Evolutionary conservation across 192 early-diverging fungal species (phyloP).

Genomic region (Coemansia sp.): DNA sequence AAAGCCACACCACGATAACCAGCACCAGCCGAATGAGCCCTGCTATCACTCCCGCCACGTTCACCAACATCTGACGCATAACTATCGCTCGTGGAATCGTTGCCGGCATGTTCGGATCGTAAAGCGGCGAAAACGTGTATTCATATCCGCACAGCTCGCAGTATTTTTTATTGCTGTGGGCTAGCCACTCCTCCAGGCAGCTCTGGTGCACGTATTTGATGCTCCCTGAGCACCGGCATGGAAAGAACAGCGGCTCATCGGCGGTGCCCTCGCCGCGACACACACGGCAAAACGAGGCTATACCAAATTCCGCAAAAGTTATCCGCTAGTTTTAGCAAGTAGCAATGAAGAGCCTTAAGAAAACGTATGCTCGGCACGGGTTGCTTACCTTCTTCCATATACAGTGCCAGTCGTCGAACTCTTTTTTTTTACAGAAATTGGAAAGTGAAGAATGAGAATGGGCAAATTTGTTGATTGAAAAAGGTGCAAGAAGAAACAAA

Average conservation of each 20-base stretch:
- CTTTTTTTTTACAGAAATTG: neutral
- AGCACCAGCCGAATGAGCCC: slow-evolving; percentile 58
- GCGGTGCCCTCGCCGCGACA: slow-evolving; percentile 74
- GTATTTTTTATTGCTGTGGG: slow-evolving; percentile 69
- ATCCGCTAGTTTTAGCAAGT: neutral
- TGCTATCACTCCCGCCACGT: slow-evolving; percentile 49
- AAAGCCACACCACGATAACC: slow-evolving; percentile 74
- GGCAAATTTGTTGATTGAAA: neutral
- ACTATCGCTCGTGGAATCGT: slow-evolving; percentile 63
- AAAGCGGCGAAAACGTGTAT: slow-evolving; percentile 82
- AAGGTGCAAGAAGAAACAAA: neutral
- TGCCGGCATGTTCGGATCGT: slow-evolving; percentile 71
- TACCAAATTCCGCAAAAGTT: slow-evolving; percentile 4
- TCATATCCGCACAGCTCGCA: slow-evolving; percentile 91
- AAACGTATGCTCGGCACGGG: neutral
- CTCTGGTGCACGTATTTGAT: slow-evolving; percentile 95
- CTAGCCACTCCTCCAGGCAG: slow-evolving; percentile 82
- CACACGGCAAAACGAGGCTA: slow-evolving; percentile 77
- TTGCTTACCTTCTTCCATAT: slow-evolving; percentile 41
- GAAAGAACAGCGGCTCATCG: slow-evolving; percentile 85
- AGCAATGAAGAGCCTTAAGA: neutral
- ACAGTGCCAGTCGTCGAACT: neutral
- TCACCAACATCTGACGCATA: slow-evolving; percentile 55
- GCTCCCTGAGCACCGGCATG: slow-evolving; percentile 94
- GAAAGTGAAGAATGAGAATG: neutral